Percentiles rank a stretch among this genome's conserved stretches.
These are phyloP conservation scores for Pestalotiopsis sp. DNA, from an alignment of 2,329 filamentous ascomycete genomes.

Conservation along the genomic window DNA sequence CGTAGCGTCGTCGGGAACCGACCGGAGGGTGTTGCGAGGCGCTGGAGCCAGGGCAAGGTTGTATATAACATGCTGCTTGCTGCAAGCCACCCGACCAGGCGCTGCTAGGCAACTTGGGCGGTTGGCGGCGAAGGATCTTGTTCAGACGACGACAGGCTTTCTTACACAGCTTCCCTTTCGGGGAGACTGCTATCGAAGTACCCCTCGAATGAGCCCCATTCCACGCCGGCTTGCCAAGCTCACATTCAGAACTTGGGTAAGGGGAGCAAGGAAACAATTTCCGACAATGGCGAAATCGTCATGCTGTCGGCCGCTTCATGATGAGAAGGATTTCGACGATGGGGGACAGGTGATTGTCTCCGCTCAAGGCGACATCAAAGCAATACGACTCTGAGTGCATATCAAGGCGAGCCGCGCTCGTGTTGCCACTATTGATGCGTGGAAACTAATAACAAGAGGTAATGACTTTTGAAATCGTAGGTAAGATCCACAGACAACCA, in stretches of 20 bases:
- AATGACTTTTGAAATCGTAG: not conserved
- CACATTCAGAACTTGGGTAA: not conserved
- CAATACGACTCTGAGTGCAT: conserved; percentile 9
- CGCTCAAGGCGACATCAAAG: conserved; percentile 8
- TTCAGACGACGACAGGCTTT: not conserved
- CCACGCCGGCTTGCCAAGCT: not conserved
- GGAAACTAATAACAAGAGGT: not conserved
- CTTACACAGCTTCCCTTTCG: conserved; percentile 7
- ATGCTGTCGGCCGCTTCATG: not conserved
- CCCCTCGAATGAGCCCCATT: not conserved
- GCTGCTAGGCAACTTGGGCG: not conserved
- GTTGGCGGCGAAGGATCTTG: not conserved
- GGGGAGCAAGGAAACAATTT: not conserved
- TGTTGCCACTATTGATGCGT: not conserved
- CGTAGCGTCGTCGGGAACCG: not conserved
- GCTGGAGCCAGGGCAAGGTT: not conserved
- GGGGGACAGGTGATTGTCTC: not conserved
- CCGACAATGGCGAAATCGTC: not conserved
- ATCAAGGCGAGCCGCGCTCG: not conserved
- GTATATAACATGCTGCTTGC: not conserved
- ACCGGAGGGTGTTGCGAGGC: not conserved
- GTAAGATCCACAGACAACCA: not conserved
- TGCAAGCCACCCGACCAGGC: not conserved
- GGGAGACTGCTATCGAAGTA: not conserved
- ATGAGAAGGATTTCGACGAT: not conserved